Base-by-base conservation (phyloP, 495 filamentous ascomycete genomes). In the Penicillium arizonense region DNA sequence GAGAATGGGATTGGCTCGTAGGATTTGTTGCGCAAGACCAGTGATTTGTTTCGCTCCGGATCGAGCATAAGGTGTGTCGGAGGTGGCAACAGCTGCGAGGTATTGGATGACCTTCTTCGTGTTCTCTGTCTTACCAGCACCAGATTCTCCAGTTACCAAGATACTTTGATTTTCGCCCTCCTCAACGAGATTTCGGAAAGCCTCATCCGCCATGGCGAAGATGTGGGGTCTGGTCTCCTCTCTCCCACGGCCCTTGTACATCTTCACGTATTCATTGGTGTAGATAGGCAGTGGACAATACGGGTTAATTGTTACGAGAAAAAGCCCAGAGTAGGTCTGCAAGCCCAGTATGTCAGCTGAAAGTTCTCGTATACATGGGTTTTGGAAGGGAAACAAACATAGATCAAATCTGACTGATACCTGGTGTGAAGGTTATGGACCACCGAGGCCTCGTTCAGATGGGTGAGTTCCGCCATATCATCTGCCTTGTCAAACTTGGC, bases 101-200 rank as follows among this genome's bases (percentile, higher is more conserved):
- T 97, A 99, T 56, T 99, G 95, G 47, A 99, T 99, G 44, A 99
- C 95, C 70, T 99, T 99, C 65, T 99, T 99, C 3, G 95, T 99
- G 58, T 99, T 99, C 67, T 99, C 95, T 0, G 95, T 99, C 72
- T 99, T 99, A 56, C 95, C 95, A 24, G 95, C 95, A 56, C 95
- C 95, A 18, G 95, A 99, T 72, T 99, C 95, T 67, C 95, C 95
- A 28, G 95, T 99, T 5, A 99, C 95, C 33, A 99, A 77, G 62
- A 99, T 97, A 63, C 92, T 96, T 68, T 99, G 95, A 60, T 97
- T 97, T 51, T 92, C 82, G 16, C 93, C 92, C 67, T 96, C 93
- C 51, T 96, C 91, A 4, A 97, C 90, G 7, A 99, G 78, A 62
- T 96, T 97, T 3, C 94, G 83, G 68, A 97, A 99, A 2, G 95